Evolutionary conservation across 23 red algal species (phyloP).

Genomic region (Gracilariopsis chorda): DNA sequence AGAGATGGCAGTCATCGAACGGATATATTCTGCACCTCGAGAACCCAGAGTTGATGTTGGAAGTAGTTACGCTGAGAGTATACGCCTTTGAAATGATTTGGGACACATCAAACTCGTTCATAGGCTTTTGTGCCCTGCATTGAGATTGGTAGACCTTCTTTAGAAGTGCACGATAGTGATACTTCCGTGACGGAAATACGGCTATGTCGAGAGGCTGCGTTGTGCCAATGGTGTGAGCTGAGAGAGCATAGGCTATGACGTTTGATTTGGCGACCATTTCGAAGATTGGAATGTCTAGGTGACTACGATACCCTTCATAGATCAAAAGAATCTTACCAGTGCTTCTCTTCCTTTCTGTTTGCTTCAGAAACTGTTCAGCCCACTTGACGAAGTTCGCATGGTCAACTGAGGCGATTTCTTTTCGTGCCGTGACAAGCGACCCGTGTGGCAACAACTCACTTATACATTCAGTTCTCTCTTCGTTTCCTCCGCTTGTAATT

Average conservation of each 20-base stretch:
- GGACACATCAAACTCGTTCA: not conserved
- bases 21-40: not conserved
- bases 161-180: not conserved
- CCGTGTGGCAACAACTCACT: not conserved
- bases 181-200: not conserved
- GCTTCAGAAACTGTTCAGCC: slow-evolving; percentile 3
- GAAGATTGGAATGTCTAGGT: not conserved
- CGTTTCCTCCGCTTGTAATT: not conserved
- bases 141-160: not conserved
- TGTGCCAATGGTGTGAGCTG: too few species aligned
- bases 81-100: not conserved
- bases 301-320: not conserved
- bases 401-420: slow-evolving; percentile 17
- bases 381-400: not conserved
- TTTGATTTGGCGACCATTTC: not conserved
- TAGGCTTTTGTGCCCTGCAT: not conserved
- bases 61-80: not conserved
- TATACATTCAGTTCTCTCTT: not conserved
- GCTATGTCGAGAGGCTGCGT: slow-evolving; percentile 43
- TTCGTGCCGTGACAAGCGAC: not conserved
- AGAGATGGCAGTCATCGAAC: not conserved
- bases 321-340: not conserved
- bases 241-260: slow-evolving; percentile 37
- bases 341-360: not conserved
- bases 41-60: not conserved